These are phyloP conservation scores for Lichina pygmaea DNA, from an alignment of 495 filamentous ascomycete genomes.

Conservation along the genomic window DNA sequence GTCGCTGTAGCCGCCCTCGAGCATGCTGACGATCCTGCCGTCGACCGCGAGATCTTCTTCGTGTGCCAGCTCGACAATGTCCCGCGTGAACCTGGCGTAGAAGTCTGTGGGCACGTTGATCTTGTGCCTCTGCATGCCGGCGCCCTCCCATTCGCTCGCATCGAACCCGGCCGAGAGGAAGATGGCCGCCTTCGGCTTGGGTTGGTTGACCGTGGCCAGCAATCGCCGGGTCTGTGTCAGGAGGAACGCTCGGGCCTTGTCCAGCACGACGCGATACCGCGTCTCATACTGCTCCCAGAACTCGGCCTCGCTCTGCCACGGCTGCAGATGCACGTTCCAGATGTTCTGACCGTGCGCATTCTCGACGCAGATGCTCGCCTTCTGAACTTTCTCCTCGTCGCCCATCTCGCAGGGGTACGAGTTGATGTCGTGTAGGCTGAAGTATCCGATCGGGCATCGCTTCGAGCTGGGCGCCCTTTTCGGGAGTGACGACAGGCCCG, in stretches of 20 bases:
- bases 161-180: constrained; percentile 93
- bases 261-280: constrained; percentile 45
- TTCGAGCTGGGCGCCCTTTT: constrained; percentile 43
- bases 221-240: constrained; percentile 36
- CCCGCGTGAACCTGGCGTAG: constrained; percentile 69
- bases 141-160: constrained; percentile 79
- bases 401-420: constrained; percentile 85
- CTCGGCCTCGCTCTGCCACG: constrained; percentile 53
- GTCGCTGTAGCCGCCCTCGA: constrained; percentile 91
- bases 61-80: constrained; percentile 55
- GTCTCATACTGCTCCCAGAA: constrained; percentile 73
- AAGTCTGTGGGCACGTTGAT: constrained; percentile 93
- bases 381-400: constrained; percentile 68
- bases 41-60: constrained; percentile 55
- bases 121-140: constrained; percentile 78
- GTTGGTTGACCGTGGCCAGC: constrained; percentile 20
- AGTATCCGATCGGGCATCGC: constrained; percentile 76
- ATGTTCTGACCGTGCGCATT: constrained; percentile 76
- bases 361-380: constrained; percentile 77
- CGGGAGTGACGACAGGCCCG: constrained; percentile 22
- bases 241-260: constrained; percentile 57
- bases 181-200: constrained; percentile 50
- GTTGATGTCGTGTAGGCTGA: constrained; percentile 91
- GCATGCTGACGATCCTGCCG: constrained; percentile 68
- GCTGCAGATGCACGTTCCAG: constrained; percentile 86